Base-by-base conservation (phyloP, 805 yeast species). In the Hanseniaspora vineae region DNA sequence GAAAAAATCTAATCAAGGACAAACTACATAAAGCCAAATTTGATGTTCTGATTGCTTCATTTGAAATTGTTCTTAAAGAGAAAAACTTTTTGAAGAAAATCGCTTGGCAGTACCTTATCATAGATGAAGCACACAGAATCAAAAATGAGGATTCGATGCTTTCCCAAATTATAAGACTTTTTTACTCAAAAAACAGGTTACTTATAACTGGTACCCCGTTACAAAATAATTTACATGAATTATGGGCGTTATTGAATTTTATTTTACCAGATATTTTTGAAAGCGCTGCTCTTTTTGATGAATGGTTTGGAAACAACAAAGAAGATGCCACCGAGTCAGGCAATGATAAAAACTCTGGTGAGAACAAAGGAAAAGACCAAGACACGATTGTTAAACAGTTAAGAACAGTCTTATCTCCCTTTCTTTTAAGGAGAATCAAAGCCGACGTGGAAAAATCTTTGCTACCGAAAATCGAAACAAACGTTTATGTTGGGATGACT, bases 61-160 rank as follows among this genome's bases (percentile, higher is more conserved):
- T 84, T 62, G 97, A 90, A 60, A 85, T 88, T 81, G 92, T 92
- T 18, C 79, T 90, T 44, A 77, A 94, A 50, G 98, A 90, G 61
- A 90, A 90, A 62, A 60, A 84, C 15, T 76, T 77, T 42, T 70
- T 92, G 56, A 84, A 84, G 57, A 87, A 84, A 61, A 68, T 90
- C 49, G 80, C 83, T 45, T 90, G 97, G 97, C 89, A 89, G 65
- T 90, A 90, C 62, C 80, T 92, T 48, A 75, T 92, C 18, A 86
- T 90, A 46, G 98, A 90, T 67, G 97, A 89, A 65, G 97, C 97
- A 2, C 98, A 90, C 64, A 77, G 97, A 61, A 90, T 90, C 61
- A 90, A 90, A 61, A 92, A 92, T 62, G 97, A 92, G 60, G 94
- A 86, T 58, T 81, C 94, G 54, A 81, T 92, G 37, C 70, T 90